Base-by-base conservation (phyloP, 2,329 filamentous ascomycete species). In the Colletotrichum spaethianum region DNA sequence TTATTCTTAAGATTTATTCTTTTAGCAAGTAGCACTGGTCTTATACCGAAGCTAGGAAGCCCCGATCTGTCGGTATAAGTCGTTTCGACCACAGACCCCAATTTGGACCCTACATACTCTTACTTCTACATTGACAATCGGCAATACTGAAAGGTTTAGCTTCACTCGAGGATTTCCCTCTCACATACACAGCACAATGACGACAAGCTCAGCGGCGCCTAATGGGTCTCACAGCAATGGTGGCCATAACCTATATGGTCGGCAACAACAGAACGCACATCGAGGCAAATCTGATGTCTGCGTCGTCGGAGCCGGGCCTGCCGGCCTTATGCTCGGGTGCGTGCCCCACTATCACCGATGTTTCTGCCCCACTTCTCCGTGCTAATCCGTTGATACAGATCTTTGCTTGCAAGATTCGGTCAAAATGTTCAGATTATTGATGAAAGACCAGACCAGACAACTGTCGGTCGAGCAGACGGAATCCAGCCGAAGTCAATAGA, bases 291-390 rank as follows among this genome's bases (percentile, higher is more conserved):
- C 48, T 36, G 67, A 70, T 18, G 67, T 71, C 12, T 71, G 68
- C 28, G 50, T 71, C 31, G 68, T 68, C 42, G 68, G 68, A 14
- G 68, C 56, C 64, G 64, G 68, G 20, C 68, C 64, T 3, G 68
- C 68, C 42, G 68, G 68, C 50, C 52, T 71, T 11, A 71, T 71
- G 68, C 68, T 71, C 64, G 68, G 64, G 68, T 71, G 23, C 4
- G 57, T 68, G 26, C 42, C 12, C 64, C 65, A 62, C 64, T n/a
- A 14, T 16, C 40, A n/a, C 64, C 57, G 40, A 36, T 8, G 6
- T 16, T 14, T 7, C n/a, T 1, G 5, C 36, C n/a, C 31, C 7
- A 20, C 66, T 69, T 3, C 14, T 38, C 33, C 23, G n/a, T 14
- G 23, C 44, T 60, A 36, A 50, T 23, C 33, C 33, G n/a, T 20